phyloP scores from a whole-genome alignment of 257 asterid genomes.

The Parsonsia alboflavescens region DNA sequence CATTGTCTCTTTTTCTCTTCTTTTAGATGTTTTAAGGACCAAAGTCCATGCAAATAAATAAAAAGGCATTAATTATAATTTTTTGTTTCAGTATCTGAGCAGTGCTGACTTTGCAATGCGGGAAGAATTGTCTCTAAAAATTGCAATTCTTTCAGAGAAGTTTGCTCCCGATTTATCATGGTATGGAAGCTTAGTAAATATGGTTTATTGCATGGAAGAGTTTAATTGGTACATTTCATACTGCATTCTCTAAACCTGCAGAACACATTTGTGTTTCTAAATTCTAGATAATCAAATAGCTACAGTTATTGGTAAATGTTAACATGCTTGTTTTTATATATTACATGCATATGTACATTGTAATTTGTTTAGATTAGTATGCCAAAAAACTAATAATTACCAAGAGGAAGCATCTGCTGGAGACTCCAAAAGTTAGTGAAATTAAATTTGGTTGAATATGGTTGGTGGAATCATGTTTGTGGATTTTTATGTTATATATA shows the following conservation, averaged over 20 bases:
- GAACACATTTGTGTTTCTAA: too few species aligned
- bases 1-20: conserved; percentile 14
- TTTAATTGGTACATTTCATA: conserved; percentile 1
- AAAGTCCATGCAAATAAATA: conserved; percentile 14
- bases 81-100: conserved; percentile 62
- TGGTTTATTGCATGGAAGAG: conserved; percentile 1
- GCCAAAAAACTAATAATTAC: not conserved
- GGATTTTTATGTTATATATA: not conserved
- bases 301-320: not conserved
- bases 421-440: not conserved
- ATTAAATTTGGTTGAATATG: not conserved
- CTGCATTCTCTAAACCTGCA: too few species aligned
- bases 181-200: conserved; percentile 33
- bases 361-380: not conserved
- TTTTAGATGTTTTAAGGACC: conserved; percentile 14
- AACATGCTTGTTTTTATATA: not conserved
- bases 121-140: conserved; percentile 69
- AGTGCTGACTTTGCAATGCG: conserved; percentile 71
- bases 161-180: conserved; percentile 96
- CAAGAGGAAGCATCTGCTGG: not conserved
- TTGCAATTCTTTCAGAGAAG: conserved; percentile 94
- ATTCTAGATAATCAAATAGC: not conserved
- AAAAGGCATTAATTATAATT: conserved; percentile 18
- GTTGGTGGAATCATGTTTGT: not conserved
- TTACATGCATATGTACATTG: not conserved